A percentile compares a stretch with the other conserved stretches of the same genome.
Conservation (phyloP, 306 rosid species). For the Rubus idaeus region DNA sequence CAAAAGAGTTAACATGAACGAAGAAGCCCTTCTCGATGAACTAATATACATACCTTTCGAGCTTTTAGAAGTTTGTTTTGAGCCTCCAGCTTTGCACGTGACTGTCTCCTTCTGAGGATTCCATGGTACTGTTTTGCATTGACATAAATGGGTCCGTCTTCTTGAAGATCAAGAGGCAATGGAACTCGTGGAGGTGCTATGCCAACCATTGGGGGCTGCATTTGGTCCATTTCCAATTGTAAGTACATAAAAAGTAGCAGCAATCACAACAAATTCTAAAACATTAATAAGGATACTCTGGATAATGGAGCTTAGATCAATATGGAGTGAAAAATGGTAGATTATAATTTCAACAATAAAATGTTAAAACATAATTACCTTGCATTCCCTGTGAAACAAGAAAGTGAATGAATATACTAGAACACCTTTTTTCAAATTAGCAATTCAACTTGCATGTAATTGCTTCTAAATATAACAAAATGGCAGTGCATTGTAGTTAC, state of each 20-base stretch:
- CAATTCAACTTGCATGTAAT: neutral
- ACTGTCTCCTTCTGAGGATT: constrained; percentile 83
- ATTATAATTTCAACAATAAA: neutral
- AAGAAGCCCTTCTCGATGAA: neutral
- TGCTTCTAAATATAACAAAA: neutral
- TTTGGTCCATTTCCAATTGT: constrained; percentile 19
- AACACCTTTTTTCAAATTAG: neutral
- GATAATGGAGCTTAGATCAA: neutral
- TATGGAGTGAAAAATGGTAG: neutral
- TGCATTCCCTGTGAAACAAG: neutral
- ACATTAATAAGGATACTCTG: neutral
- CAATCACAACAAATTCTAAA: constrained; percentile 1
- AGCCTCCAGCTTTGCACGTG: constrained; percentile 90
- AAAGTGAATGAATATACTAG: neutral
- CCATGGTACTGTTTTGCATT: constrained; percentile 93
- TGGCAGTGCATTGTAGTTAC: neutral
- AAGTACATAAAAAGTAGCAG: neutral
- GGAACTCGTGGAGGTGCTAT: constrained; percentile 65
- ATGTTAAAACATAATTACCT: neutral
- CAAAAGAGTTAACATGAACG: neutral
- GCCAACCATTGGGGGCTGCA: constrained; percentile 56
- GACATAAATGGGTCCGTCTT: constrained; percentile 86
- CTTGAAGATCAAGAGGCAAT: constrained; percentile 67
- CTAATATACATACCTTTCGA: constrained; percentile 57
- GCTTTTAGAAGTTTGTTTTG: constrained; percentile 67